Evolutionary conservation across 139 green algal species (phyloP).

Genomic region (Haematococcus sp.): DNA sequence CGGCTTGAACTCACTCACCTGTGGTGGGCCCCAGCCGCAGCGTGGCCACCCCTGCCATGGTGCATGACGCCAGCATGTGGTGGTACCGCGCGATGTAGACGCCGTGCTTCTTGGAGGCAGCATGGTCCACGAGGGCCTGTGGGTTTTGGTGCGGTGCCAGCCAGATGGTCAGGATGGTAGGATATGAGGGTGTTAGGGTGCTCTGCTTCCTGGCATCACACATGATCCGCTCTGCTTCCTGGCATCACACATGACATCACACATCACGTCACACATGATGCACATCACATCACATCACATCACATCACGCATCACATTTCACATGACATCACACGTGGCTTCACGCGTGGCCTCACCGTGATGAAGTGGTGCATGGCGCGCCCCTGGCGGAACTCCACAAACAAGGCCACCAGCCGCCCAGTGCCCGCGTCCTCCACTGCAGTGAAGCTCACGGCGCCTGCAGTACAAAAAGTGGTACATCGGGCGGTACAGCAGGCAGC

Average conservation of each 20-base stretch:
- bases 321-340: too few species aligned
- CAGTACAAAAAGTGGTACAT: too few species aligned
- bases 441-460: background rate
- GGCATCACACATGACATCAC: too few species aligned
- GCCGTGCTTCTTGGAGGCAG: slow-evolving; percentile 9
- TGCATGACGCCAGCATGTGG: slow-evolving; percentile 7
- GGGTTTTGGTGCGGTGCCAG: background rate
- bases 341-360: too few species aligned
- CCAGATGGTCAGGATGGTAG: too few species aligned
- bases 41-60: background rate
- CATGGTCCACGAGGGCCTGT: slow-evolving; percentile 17
- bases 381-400: slow-evolving; percentile 22
- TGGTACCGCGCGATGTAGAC: slow-evolving; percentile 20
- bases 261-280: too few species aligned
- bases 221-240: too few species aligned
- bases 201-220: too few species aligned
- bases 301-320: background rate
- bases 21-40: slow-evolving; percentile 16
- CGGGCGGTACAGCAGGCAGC: too few species aligned
- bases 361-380: slow-evolving; percentile 22
- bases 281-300: too few species aligned
- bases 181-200: too few species aligned
- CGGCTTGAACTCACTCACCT: too few species aligned
- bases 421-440: background rate
- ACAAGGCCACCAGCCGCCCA: slow-evolving; percentile 5